phyloP scores from a whole-genome alignment of 805 yeast genomes.

The Sugiyamaella marilandica region DNA sequence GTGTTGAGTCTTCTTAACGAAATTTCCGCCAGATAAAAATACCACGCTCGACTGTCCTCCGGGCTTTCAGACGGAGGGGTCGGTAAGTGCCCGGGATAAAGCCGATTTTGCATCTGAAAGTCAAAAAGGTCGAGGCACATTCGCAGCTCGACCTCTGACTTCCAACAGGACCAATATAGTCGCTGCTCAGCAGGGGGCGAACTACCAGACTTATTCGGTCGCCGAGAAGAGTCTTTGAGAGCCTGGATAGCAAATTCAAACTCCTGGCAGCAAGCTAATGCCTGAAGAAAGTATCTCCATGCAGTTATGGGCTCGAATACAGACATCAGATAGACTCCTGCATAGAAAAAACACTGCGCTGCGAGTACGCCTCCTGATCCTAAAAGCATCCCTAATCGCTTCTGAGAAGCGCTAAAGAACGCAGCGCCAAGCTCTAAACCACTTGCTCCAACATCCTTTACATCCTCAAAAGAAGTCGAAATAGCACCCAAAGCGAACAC shows the following conservation, averaged over 20 bases:
- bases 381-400: background rate
- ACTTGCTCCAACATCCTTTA: background rate
- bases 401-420: background rate
- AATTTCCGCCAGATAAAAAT: slow-evolving; percentile 1
- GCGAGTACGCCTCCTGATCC: background rate
- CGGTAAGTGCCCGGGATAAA: background rate
- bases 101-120: background rate
- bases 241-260: slow-evolving; percentile 1
- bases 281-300: background rate
- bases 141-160: slow-evolving; percentile 1
- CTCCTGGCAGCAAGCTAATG: background rate
- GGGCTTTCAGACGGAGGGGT: background rate
- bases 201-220: background rate
- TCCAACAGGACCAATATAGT: slow-evolving; percentile 1
- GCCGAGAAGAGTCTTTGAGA: background rate
- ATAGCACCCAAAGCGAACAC: background rate
- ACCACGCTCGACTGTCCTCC: background rate
- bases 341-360: slow-evolving; percentile 1
- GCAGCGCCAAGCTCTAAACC: background rate
- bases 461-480: background rate
- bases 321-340: background rate
- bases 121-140: background rate
- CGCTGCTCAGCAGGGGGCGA: background rate
- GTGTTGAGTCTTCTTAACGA: background rate
- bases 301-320: background rate